Evolutionary conservation across 2,329 filamentous ascomycete species (phyloP), one percentile per base, ranked within the genome.

Genomic region (Hymenoscyphus albidus): DNA sequence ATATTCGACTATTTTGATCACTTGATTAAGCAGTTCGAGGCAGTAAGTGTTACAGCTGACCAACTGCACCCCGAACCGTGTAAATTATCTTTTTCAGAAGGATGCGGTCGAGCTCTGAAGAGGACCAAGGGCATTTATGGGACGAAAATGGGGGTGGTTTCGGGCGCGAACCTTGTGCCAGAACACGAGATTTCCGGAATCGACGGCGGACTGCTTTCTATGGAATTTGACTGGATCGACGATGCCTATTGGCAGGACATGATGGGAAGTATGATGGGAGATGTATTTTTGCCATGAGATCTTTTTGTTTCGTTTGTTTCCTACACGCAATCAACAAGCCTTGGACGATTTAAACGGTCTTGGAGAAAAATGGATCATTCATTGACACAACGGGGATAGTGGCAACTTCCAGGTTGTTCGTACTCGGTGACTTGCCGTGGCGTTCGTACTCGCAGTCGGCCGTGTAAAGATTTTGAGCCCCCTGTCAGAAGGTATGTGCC

Each of bases 1-100:
- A 57, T 79, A 0, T 61, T 71, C 5, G 68, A 64, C 6, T 70
- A 69, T 54, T 67, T 70, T 27, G 65, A 69, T 27, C 59, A 65
- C 6, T 18, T 70, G 22, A 64, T 62, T 1, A 27, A 42, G 4
- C 67, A 65, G 5, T 70, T 70, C 12, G 60, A 63, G 12, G 32
- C 67, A n/a, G 67, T 64, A 9, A 69, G 70, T 5, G 58, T 58
- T 0, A 42, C 38, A 2, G 54, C 70, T 4, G 70, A 71, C 51
- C 39, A 42, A 3, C 58, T 32, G 18, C 69, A 72, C 42, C 32
- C 38, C 10, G 57, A 51, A 22, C 48, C 57, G 12, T 64, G 57
- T 9, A 64, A 51, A 14, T n/a, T 42, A 5, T 67, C 60, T 3
- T 70, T 72, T 31, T 35, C 64, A 5, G 68, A 65, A n/a, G 64